These are phyloP conservation scores for Neurospora intermedia DNA, from an alignment of 495 filamentous ascomycete genomes.

Conservation along the genomic window DNA sequence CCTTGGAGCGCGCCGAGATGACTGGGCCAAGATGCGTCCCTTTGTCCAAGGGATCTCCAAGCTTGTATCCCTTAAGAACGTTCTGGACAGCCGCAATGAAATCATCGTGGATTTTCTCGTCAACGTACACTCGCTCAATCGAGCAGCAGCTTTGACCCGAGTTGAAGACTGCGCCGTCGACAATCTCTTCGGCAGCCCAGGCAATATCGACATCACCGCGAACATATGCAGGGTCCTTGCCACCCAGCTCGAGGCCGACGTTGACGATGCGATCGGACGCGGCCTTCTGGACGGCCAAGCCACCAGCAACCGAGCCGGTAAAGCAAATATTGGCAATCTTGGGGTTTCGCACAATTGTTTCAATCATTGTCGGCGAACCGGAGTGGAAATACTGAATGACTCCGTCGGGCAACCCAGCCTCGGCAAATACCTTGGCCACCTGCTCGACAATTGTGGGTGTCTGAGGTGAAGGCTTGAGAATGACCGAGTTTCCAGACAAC, in stretches of 20 bases:
- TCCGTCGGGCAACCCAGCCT: slow-evolving; percentile 67
- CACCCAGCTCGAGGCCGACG: slow-evolving; percentile 80
- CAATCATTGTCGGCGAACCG: slow-evolving; percentile 59
- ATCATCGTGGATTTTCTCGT: slow-evolving; percentile 67
- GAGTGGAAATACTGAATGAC: slow-evolving; percentile 87
- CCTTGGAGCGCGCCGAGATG: slow-evolving; percentile 62
- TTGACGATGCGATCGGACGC: slow-evolving; percentile 71
- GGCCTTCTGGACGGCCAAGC: slow-evolving; percentile 72
- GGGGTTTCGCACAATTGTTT: slow-evolving; percentile 61
- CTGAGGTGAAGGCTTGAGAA: slow-evolving; percentile 88
- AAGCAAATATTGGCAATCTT: slow-evolving; percentile 72
- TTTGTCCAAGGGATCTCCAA: slow-evolving; percentile 74
- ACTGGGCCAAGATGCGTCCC: slow-evolving; percentile 82
- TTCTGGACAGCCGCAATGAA: slow-evolving; percentile 71
- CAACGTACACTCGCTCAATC: slow-evolving; percentile 86
- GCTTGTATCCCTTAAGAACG: slow-evolving; percentile 76
- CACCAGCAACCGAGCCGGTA: slow-evolving; percentile 85
- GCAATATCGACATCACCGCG: slow-evolving; percentile 73
- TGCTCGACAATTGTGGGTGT: slow-evolving; percentile 86
- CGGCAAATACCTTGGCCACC: slow-evolving; percentile 57
- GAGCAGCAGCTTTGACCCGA: slow-evolving; percentile 95
- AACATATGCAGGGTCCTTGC: slow-evolving; percentile 88
- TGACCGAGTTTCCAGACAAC: slow-evolving; percentile 77
- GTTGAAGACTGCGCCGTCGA: slow-evolving; percentile 92
- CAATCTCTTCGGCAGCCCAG: slow-evolving; percentile 87